Evolutionary conservation across 2,329 filamentous ascomycete species (phyloP), one percentile per base, ranked within the genome.

Genomic region (Amylocarpus encephaloides): DNA sequence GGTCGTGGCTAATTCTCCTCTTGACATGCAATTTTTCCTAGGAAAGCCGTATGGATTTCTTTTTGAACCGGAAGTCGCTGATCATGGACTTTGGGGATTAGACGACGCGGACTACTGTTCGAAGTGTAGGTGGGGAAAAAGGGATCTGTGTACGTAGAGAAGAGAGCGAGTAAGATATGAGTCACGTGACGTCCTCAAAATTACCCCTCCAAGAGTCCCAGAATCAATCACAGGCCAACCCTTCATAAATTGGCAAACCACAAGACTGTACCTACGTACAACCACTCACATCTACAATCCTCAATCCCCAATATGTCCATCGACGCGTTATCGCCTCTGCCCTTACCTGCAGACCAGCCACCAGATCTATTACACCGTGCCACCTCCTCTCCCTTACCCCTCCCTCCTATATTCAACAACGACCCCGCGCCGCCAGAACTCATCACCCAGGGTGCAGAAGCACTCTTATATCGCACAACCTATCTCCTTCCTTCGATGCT

Each of bases 391-490:
- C 44, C 44, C n/a, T 19, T 47, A 30, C 54, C 47, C 38, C 52
- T 59, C 35, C 64, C 62, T 43, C 51, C 61, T 48, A 61, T 59
- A 41, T 59, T 63, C 49, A 43, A 48, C 74, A 75, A 51, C 73
- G 81, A 71, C 54, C 73, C 80, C 35, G 68, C 74, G 59, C 69
- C 79, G 43, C 82, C 88, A 56, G 69, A 66, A 43, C 86, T 95
- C 64, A 80, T 97, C 61, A 85, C 88, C 50, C 93, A 97, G 76
- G 93, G 93, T 71, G 93, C 93, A 66, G 93, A 98, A 79, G 91
- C 88, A 53, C 88, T 92, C 58, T 81, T 98, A 65, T 97, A 94
- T 80, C 85, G 83, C 68, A 92, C 88, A 15, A 83, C 80, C 49
- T 94, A 88, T 71, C 83, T 96, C 48, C 67, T 77, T 1, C 78